Evolutionary conservation across 805 yeast genomes (phyloP).

Genomic region (Groenewaldozyma tartarivorans): DNA sequence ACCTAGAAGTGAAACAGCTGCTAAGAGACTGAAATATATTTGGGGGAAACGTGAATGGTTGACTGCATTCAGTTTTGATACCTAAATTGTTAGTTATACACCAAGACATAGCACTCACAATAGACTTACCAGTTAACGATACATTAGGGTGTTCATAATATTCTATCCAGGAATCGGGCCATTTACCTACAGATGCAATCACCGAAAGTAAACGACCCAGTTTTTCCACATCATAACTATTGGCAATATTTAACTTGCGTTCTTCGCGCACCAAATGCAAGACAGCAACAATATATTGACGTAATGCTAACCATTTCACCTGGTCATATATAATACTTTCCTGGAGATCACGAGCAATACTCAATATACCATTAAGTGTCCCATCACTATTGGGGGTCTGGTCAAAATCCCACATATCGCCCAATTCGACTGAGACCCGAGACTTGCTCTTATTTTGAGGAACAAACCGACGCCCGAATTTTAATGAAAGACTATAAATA

Average conservation of each 20-base stretch:
- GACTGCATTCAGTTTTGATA: conserved; percentile 22
- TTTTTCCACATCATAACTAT: conserved; percentile 27
- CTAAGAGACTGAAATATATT: conserved; percentile 46
- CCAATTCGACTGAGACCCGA: not conserved
- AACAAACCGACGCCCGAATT: conserved; percentile 4
- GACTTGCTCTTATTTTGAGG: not conserved
- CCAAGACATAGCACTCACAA: no score
- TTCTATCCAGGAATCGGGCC: conserved; percentile 51
- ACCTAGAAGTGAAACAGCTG: conserved; percentile 34
- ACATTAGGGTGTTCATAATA: conserved; percentile 36
- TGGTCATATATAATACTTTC: no score
- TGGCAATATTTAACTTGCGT: conserved; percentile 44
- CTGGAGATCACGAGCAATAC: no score
- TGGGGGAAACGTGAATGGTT: conserved; percentile 50
- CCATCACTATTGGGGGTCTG: not conserved
- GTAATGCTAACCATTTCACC: conserved; percentile 23
- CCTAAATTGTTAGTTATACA: conserved; percentile 4
- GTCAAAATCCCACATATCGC: not conserved
- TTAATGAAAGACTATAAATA: conserved; percentile 7
- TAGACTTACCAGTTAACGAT: not conserved
- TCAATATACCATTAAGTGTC: not conserved
- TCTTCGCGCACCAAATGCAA: conserved; percentile 78
- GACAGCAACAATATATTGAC: conserved; percentile 49
- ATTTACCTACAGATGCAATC: conserved; percentile 57
- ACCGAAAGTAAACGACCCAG: conserved; percentile 53